Conservation (phyloP, 140 eudicot genomes). For the Erigeron philadelphicus region DNA sequence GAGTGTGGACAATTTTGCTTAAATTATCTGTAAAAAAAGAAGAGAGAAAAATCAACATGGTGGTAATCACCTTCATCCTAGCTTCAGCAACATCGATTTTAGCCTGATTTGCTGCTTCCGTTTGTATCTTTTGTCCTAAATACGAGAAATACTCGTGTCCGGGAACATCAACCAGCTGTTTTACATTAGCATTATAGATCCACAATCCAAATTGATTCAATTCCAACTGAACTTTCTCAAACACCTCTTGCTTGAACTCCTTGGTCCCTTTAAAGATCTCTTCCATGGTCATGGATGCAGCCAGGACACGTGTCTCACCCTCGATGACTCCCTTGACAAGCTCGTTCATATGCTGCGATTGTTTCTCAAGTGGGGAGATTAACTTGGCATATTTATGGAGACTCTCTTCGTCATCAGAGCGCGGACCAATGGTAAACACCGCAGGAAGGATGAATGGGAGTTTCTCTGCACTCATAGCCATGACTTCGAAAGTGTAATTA, state of each 20-base stretch:
- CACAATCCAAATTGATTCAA: slow-evolving; percentile 66
- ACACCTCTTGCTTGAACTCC: slow-evolving; percentile 60
- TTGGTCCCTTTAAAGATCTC: slow-evolving; percentile 62
- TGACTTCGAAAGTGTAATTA: slow-evolving; percentile 74
- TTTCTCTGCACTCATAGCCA: slow-evolving; percentile 81
- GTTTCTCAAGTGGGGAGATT: slow-evolving; percentile 55
- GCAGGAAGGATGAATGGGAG: slow-evolving; percentile 74
- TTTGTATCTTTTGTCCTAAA: slow-evolving; percentile 71
- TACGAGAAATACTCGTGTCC: slow-evolving; percentile 82
- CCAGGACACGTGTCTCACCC: slow-evolving; percentile 74
- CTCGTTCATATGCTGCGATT: slow-evolving; percentile 53
- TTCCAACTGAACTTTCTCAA: slow-evolving; percentile 62
- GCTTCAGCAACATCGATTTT: slow-evolving; percentile 69
- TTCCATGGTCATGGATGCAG: slow-evolving; percentile 87
- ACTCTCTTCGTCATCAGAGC: slow-evolving; percentile 37
- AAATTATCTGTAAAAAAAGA: too few relatives aligned
- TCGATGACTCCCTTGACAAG: slow-evolving; percentile 73
- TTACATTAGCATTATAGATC: slow-evolving; percentile 68
- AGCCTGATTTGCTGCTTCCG: slow-evolving; percentile 85
- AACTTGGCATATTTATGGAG: slow-evolving; percentile 57
- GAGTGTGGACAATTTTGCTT: too few relatives aligned
- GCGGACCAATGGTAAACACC: slow-evolving; percentile 75
- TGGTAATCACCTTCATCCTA: slow-evolving; percentile 43
- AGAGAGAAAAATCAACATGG: too few relatives aligned
- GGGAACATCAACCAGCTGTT: slow-evolving; percentile 65